These are phyloP conservation scores for Phytophthora litchii DNA, from an alignment of 352 stramenopile genomes.

Conservation along the genomic window DNA sequence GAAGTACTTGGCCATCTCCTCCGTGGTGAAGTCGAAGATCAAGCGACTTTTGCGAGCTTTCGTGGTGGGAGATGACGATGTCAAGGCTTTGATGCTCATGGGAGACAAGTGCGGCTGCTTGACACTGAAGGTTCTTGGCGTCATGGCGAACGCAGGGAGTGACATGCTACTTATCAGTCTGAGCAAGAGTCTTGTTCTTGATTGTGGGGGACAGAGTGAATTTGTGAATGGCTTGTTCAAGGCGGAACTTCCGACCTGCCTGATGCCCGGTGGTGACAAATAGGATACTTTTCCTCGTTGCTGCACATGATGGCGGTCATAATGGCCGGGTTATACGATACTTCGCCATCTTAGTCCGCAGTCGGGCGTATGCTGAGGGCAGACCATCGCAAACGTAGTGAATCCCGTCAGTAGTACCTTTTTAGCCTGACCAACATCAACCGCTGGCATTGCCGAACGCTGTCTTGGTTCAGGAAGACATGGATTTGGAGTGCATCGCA, in stretches of 20 bases:
- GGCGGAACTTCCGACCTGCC: no score
- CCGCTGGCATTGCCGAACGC: no score
- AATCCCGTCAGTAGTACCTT: no score
- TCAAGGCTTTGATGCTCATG: no score
- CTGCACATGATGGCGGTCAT: constrained; percentile 1
- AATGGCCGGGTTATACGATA: not conserved
- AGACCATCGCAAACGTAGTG: no score
- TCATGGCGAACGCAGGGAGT: constrained; percentile 11
- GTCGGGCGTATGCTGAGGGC: not conserved
- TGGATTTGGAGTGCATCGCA: no score
- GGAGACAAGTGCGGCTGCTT: constrained; percentile 9
- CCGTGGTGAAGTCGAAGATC: constrained; percentile 58
- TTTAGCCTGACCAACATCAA: no score
- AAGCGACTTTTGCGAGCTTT: constrained; percentile 55
- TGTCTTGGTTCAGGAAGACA: no score
- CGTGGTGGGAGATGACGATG: constrained; percentile 12
- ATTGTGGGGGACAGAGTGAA: no score
- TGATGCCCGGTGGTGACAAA: no score
- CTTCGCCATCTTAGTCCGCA: constrained; percentile 31
- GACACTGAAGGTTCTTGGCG: constrained; percentile 26
- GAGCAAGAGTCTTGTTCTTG: no score
- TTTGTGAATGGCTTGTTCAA: not conserved
- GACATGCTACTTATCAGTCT: constrained; percentile 33
- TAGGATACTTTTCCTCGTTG: constrained; percentile 9
- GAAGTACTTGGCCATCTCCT: constrained; percentile 62